Percentiles rank a stretch among this genome's conserved stretches.
phyloP scores from a whole-genome alignment of 306 rosid genomes.

The Coriaria nepalensis region DNA sequence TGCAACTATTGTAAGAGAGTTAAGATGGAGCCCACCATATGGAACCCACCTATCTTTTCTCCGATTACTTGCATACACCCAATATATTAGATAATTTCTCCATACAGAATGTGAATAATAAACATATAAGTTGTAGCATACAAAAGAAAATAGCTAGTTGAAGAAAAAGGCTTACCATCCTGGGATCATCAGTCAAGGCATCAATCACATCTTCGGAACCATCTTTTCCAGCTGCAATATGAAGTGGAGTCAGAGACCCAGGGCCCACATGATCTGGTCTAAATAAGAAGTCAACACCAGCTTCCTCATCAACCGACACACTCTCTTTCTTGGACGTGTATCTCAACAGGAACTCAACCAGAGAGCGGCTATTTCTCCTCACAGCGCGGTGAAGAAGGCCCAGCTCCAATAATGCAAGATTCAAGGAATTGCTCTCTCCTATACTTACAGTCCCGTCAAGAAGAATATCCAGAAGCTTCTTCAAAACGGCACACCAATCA shows the following conservation, averaged over 20 bases:
- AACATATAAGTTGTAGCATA: too few species aligned
- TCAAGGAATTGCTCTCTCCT: conserved; percentile 40
- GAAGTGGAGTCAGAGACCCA: conserved; percentile 76
- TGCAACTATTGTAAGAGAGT: too few species aligned
- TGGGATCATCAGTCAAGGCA: conserved; percentile 81
- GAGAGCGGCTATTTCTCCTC: conserved; percentile 44
- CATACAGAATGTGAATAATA: too few species aligned
- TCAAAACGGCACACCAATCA: conserved; percentile 81
- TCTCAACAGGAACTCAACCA: conserved; percentile 64
- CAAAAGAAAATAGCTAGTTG: too few species aligned
- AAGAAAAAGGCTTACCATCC: conserved; percentile 40
- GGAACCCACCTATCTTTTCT: too few species aligned
- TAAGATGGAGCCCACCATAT: too few species aligned
- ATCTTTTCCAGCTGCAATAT: conserved; percentile 56
- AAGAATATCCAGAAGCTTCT: conserved; percentile 50
- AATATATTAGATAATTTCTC: too few species aligned
- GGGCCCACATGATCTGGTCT: conserved; percentile 63
- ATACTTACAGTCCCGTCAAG: conserved; percentile 51
- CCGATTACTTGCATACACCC: too few species aligned
- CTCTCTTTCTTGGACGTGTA: conserved; percentile 39
- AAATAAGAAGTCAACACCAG: conserved; percentile 31
- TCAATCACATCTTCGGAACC: conserved; percentile 63
- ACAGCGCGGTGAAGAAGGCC: conserved; percentile 81
- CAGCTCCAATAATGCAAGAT: conserved; percentile 53
- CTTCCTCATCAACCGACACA: conserved; percentile 19